phyloP scores from a whole-genome alignment of 2,329 filamentous ascomycete species.

The Tolypocladium tundrense region DNA sequence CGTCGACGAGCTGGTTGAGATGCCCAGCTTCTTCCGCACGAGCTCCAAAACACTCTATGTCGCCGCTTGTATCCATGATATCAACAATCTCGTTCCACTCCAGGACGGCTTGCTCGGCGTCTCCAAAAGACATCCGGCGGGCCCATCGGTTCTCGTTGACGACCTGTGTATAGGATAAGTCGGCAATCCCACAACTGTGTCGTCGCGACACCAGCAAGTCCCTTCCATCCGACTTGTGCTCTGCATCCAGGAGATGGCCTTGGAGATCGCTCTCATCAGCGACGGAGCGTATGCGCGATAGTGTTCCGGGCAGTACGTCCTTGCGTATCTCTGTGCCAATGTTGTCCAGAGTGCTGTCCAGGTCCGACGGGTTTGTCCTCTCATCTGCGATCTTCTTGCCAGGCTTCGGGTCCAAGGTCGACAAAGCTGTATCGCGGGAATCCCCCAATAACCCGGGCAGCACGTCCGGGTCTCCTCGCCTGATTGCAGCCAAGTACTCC shows the following conservation, averaged over 20 bases:
- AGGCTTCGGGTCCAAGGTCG: slow-evolving; percentile 14
- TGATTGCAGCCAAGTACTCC: slow-evolving; percentile 39
- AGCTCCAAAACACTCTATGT: slow-evolving; percentile 17
- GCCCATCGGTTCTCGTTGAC: slow-evolving; percentile 55
- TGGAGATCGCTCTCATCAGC: slow-evolving; percentile 50
- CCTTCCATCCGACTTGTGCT: slow-evolving; percentile 31
- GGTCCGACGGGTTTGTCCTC: slow-evolving; percentile 9
- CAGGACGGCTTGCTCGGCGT: slow-evolving; percentile 65
- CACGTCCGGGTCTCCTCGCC: slow-evolving; percentile 21
- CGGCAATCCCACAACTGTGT: slow-evolving; percentile 39
- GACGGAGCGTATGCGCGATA: slow-evolving; percentile 48
- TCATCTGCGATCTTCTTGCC: slow-evolving; percentile 13
- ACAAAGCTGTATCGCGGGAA: slow-evolving; percentile 14
- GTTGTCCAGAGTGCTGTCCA: slow-evolving; percentile 14
- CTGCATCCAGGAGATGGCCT: slow-evolving; percentile 38
- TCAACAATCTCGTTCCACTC: slow-evolving; percentile 49
- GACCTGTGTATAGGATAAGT: slow-evolving; percentile 15
- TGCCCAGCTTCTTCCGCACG: slow-evolving; percentile 43
- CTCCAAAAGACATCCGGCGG: slow-evolving; percentile 63
- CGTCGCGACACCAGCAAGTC: slow-evolving; percentile 50
- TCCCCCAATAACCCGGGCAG: slow-evolving; percentile 13
- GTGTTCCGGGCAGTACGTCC: slow-evolving; percentile 30
- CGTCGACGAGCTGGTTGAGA: slow-evolving; percentile 42
- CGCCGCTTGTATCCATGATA: slow-evolving; percentile 20
- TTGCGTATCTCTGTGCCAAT: slow-evolving; percentile 31